A percentile compares a stretch with the other conserved stretches of the same genome.
Conservation (phyloP, 768 basidiomycete species). For the Chalciporus piperatus region DNA sequence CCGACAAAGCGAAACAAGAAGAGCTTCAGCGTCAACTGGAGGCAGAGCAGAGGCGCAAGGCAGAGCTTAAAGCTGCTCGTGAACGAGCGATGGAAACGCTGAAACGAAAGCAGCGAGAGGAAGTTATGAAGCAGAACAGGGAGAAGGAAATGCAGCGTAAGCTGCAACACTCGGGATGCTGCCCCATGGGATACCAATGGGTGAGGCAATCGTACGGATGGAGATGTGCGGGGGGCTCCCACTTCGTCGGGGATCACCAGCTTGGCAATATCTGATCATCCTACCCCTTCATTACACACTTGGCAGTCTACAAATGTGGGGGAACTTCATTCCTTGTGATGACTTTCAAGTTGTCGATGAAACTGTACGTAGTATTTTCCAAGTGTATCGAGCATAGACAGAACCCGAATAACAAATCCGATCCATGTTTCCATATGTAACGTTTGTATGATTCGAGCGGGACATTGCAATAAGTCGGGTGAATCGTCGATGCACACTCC, state of each 20-base stretch:
- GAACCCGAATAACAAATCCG: no score
- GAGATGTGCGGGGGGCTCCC: slow-evolving; percentile 46
- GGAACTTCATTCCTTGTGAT: no score
- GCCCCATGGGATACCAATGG: slow-evolving; percentile 46
- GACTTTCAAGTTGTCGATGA: no score
- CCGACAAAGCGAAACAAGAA: slow-evolving; percentile 18
- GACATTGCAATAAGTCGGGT: no score
- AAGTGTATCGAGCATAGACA: no score
- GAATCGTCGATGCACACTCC: no score
- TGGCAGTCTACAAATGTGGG: no score
- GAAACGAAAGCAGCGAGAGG: slow-evolving; percentile 32
- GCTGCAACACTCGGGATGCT: slow-evolving; percentile 48
- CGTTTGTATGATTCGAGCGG: no score
- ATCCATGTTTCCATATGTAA: no score
- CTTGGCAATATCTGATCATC: slow-evolving; percentile 16
- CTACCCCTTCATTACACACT: not conserved
- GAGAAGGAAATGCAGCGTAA: slow-evolving; percentile 37
- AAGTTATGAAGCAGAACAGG: slow-evolving; percentile 26
- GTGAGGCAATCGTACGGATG: slow-evolving; percentile 39
- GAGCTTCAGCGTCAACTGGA: slow-evolving; percentile 26
- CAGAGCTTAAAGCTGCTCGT: slow-evolving; percentile 17
- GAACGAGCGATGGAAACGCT: slow-evolving; percentile 20
- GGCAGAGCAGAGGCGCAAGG: slow-evolving; percentile 21
- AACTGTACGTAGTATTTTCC: no score
- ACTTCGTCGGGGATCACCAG: slow-evolving; percentile 35